Percentiles rank a stretch among this genome's conserved stretches.
Evolutionary conservation across 345 rosid genomes (phyloP).

Genomic region (Syzygium aqueum): DNA sequence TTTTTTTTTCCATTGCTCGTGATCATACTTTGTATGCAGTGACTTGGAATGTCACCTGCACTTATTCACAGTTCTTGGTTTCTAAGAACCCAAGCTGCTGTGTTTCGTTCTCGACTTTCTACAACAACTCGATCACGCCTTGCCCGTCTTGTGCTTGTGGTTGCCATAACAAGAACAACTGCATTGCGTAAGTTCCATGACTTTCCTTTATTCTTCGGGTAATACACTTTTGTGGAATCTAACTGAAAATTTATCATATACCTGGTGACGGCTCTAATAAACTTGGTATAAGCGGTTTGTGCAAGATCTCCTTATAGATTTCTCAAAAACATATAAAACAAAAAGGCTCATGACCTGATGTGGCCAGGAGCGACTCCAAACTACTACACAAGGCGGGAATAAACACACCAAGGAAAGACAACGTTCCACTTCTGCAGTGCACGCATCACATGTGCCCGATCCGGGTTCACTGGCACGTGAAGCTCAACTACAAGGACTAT

Average conservation of each 20-base stretch:
- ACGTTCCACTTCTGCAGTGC: constrained; percentile 46
- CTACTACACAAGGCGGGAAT: constrained; percentile 26
- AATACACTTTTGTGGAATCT: background rate
- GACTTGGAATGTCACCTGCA: constrained; percentile 93
- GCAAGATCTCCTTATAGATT: background rate
- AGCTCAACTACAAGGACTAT: constrained; percentile 45
- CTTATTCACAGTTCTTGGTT: constrained; percentile 71
- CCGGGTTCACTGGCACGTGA: constrained; percentile 61
- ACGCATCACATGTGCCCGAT: constrained; percentile 63
- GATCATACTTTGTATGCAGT: constrained; percentile 24
- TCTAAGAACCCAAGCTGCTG: constrained; percentile 72
- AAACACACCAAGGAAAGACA: constrained; percentile 50
- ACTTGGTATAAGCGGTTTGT: background rate
- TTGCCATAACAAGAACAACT: constrained; percentile 49
- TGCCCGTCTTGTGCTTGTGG: constrained; percentile 82
- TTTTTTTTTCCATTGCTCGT: background rate
- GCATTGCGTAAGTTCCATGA: constrained; percentile 38
- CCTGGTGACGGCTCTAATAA: background rate
- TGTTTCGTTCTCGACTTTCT: constrained; percentile 78
- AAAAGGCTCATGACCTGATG: background rate
- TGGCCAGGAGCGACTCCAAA: constrained; percentile 42
- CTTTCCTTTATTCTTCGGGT: background rate
- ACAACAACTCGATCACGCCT: constrained; percentile 57
- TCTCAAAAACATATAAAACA: background rate
- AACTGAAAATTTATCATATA: background rate